Base-by-base conservation (phyloP, 108 stramenopile species). In the Conticribra weissflogii region DNA sequence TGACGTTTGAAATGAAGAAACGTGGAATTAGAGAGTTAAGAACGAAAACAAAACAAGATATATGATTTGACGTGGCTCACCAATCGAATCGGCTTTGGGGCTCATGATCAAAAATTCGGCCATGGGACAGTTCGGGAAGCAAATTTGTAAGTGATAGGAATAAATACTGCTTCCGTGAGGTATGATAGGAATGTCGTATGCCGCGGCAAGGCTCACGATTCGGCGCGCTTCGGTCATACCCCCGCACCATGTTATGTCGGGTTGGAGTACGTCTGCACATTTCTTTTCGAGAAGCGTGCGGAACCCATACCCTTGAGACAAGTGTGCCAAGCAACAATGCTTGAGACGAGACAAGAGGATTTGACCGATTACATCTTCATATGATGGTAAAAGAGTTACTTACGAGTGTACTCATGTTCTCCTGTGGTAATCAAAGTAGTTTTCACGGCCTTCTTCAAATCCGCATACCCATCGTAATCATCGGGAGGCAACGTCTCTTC, bases 211-310 rank as follows among this genome's bases (percentile, higher is more conserved):
- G 48, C 85, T 84, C 2, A 84, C 81, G 31, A 88, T 86, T 18
- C 85, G 70, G 41, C 83, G 54, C 32, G 85, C 88, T 67, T 88
- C 88, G 4, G 88, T 88, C 58, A 88, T 76, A 24, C 88, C 88
- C 25, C 88, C 88, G 60, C 85, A 86, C 85, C 85, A 86, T 29
- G 88, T 88, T 31, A 88, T 84, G 53, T 88, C 85, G 16, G 85
- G 88, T 58, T 86, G 88, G 9, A 88, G 64, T 27, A 88, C 78
- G 74, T 86, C 85, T 36, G 71, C 81, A 28, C 80, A 84, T 31
- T 82, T 72, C 36, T 81, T 79, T 60, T 86, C 83, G 21, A 88
- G 72, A 2, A 88, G 79, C 47, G 59, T 59, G 22, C 75, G 73
- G 49, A 86, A 86, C 18, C 85, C 88, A 58, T 78, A 88, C 55